Base-by-base conservation (phyloP, 345 rosid genomes). In the Mercurialis annua region DNA sequence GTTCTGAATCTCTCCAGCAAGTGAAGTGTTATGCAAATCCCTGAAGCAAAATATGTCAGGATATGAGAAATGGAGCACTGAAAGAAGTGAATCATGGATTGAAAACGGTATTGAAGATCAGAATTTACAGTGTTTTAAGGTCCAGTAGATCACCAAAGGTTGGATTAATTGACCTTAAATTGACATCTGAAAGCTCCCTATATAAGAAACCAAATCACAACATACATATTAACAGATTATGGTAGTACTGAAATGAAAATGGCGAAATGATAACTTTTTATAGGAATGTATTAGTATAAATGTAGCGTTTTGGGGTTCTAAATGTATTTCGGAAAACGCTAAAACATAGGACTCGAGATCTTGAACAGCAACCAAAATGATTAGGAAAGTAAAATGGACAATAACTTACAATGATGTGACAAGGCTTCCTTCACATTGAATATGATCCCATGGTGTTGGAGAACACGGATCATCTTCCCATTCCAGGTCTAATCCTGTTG, bases 391-490 rank as follows among this genome's bases (percentile, higher is more conserved):
- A 29, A 48, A 38, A 60, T 56, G 14, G 30, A 27, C 31, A 47
- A 59, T 27, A 53, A 65, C 81, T 42, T 72, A 92, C 98, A 90
- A 59, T 76, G 98, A 88, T 73, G 91, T 88, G 44, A 92, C 90
- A 6, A 44, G 61, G 85, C 69, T 87, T 76, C 89, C 96, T 80
- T 88, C 92, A 69, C 97, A 92, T 73, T 76, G 71, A 34, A 92
- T 69, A 68, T 76, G 92, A 71, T 81, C 82, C 96, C 97, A 92
- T 24, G 81, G 71, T 58, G 55, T 73, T 0, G 96, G 98, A 71
- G 84, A 90, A 75, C 98, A 92, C 20, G 98, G 98, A 68, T 92
- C 97, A 61, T 92, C 97, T 81, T 84, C 80, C 98, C 98, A 92
- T 34, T 82, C 81, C 29, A 92, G 86, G 81, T 90, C 93, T 16